phyloP scores from a whole-genome alignment of 768 basidiomycete genomes.

The Albatrellus ellisii region DNA sequence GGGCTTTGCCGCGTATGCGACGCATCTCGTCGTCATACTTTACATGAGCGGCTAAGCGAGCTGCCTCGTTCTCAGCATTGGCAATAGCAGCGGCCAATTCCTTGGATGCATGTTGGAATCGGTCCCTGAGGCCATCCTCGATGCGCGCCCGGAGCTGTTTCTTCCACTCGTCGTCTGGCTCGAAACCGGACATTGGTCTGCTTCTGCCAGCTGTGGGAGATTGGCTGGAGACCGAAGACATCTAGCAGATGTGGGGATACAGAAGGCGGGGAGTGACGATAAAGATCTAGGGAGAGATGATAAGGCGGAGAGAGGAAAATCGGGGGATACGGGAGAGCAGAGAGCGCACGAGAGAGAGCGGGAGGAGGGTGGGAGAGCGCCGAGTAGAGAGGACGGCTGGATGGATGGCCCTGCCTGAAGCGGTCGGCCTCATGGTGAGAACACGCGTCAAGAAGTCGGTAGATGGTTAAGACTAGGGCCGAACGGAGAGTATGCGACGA shows the following conservation, averaged over 20 bases:
- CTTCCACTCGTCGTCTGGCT: conserved; percentile 13
- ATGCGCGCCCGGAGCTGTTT: conserved; percentile 8
- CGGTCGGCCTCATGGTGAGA: conserved; percentile 14
- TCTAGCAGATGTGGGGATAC: conserved; percentile 3
- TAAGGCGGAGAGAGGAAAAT: neutral
- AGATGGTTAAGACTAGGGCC: too few species aligned
- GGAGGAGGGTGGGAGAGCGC: conserved; percentile 5
- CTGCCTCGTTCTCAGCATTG: conserved; percentile 1
- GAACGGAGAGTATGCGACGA: too few species aligned
- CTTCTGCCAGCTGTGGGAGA: conserved; percentile 7
- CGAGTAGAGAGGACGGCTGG: conserved; percentile 6
- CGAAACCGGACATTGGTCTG: conserved; percentile 1
- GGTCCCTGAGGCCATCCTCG: conserved; percentile 6
- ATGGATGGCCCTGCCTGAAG: conserved; percentile 2
- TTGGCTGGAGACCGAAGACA: conserved; percentile 7
- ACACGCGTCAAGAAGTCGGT: conserved; percentile 13
- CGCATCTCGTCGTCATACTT: conserved; percentile 10
- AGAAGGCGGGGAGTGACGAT: neutral
- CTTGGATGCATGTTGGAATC: conserved; percentile 9
- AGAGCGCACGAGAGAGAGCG: conserved; percentile 8
- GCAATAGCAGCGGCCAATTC: conserved; percentile 4
- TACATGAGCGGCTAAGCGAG: conserved; percentile 2
- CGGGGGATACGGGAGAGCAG: neutral
- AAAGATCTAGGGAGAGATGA: neutral
- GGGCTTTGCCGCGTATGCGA: conserved; percentile 7